Base-by-base conservation (phyloP, 306 rosid genomes). In the Glycine latifolia region DNA sequence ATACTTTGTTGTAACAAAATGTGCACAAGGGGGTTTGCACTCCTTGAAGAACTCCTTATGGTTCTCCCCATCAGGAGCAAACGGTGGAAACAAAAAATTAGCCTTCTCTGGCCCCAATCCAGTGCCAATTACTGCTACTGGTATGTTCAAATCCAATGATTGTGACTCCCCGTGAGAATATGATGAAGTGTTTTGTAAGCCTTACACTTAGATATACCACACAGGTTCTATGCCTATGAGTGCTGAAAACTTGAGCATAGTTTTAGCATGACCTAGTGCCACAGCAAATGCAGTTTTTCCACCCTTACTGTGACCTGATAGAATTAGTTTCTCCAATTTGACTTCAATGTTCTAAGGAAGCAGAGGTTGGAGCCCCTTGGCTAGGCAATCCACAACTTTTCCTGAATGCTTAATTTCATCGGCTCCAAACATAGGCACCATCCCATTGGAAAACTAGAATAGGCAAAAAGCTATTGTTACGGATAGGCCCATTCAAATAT, bases 191-290 rank as follows among this genome's bases (percentile, higher is more conserved):
- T 71, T 4, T 88, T 71, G 69, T 35, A n/a, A 54, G 3, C 9
- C 9, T n/a, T 15, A n/a, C 20, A 54, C 60, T 0, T 39, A 0
- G 43, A 3, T 39, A 39, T 1, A 0, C 90, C 91, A 0, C 77
- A 88, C 90, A 0, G 95, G 95, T 58, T 89, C 92, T 59, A 92
- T 73, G 13, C 91, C 91, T 8, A 89, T 44, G 0, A 92, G 73
- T 5, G 76, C 88, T 47, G 90, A 87, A 49, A 81, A 71, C 1
- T 63, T 81, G 13, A 81, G 79, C 35, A 73, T 16, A 4, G 84
- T 82, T 65, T 82, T 14, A 2, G 83, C 83, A 11, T 39, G 0
- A 5, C 92, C 92, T 0, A 91, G 85, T 44, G 92, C 90, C 2
- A 86, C 20, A 0, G 92, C 81, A 78, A 91, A 89, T 3, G 89